These are phyloP conservation scores for Penicillium silybi DNA, from an alignment of 495 filamentous ascomycete species.

Conservation along the genomic window DNA sequence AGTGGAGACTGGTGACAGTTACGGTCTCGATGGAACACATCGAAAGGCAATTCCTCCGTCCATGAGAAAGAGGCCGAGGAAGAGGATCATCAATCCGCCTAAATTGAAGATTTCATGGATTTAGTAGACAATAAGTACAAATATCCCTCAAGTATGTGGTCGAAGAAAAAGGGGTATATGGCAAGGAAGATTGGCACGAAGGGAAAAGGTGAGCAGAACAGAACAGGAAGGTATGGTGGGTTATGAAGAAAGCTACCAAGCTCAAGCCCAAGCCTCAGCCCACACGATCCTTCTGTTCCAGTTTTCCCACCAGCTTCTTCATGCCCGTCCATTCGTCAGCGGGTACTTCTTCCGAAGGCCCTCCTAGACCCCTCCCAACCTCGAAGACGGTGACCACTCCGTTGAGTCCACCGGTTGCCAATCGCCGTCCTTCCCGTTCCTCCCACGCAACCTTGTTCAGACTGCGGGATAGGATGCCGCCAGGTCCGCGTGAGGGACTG, in stretches of 20 bases:
- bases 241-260: neutral
- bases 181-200: slow-evolving; percentile 17
- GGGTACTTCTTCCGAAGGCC: slow-evolving; percentile 65
- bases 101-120: neutral
- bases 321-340: slow-evolving; percentile 88
- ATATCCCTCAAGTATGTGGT: slow-evolving; percentile 16
- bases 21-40: too few species aligned
- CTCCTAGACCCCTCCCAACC: slow-evolving; percentile 79
- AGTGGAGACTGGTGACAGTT: too few species aligned
- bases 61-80: too few species aligned
- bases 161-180: slow-evolving; percentile 30
- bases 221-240: neutral
- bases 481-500: slow-evolving; percentile 58
- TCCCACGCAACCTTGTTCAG: slow-evolving; percentile 96
- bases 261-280: slow-evolving; percentile 22
- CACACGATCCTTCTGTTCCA: slow-evolving; percentile 50
- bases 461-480: slow-evolving; percentile 60
- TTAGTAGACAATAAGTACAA: slow-evolving; percentile 7
- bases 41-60: too few species aligned
- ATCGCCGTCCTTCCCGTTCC: slow-evolving; percentile 72
- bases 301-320: slow-evolving; percentile 74
- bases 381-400: slow-evolving; percentile 90
- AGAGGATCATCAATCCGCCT: neutral
- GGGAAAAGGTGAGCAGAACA: slow-evolving; percentile 5
- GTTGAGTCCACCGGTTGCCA: slow-evolving; percentile 87